A percentile compares a stretch with the other conserved stretches of the same genome.
phyloP scores from a whole-genome alignment of 495 filamentous ascomycete genomes.

The Aspergillus saccharolyticus region DNA sequence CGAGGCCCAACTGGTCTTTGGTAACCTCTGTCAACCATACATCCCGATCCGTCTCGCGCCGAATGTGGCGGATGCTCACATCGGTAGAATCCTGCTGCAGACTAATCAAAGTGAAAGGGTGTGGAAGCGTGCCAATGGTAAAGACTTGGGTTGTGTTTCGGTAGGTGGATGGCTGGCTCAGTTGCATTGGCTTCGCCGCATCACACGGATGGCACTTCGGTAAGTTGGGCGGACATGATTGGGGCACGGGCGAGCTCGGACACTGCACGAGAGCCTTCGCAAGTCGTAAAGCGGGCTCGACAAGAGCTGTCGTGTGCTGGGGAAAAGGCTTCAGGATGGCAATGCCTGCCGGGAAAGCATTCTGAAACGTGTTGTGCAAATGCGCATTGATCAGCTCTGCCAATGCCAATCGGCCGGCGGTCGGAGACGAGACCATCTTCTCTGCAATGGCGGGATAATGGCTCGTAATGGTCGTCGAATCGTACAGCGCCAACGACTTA shows the following conservation, averaged over 20 bases:
- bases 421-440: slow-evolving; percentile 49
- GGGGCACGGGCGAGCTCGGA: slow-evolving; percentile 60
- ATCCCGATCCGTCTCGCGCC: slow-evolving; percentile 72
- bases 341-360: slow-evolving; percentile 68
- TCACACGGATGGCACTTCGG: slow-evolving; percentile 70
- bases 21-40: slow-evolving; percentile 72
- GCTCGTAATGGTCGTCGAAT: slow-evolving; percentile 49
- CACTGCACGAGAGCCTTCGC: slow-evolving; percentile 71
- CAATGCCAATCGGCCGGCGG: slow-evolving; percentile 56
- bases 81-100: slow-evolving; percentile 51
- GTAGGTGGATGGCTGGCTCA: slow-evolving; percentile 55
- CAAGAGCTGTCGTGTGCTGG: slow-evolving; percentile 64
- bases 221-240: slow-evolving; percentile 82
- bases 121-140: slow-evolving; percentile 81
- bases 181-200: slow-evolving; percentile 44
- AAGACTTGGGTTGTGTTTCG: slow-evolving; percentile 60
- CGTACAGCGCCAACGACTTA: slow-evolving; percentile 73
- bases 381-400: slow-evolving; percentile 78
- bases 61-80: slow-evolving; percentile 62
- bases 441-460: slow-evolving; percentile 63
- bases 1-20: slow-evolving; percentile 58
- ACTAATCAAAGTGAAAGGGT: slow-evolving; percentile 76
- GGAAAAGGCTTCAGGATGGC: slow-evolving; percentile 72
- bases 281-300: slow-evolving; percentile 62
- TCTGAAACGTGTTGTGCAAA: slow-evolving; percentile 80